Percentiles rank a stretch among this genome's conserved stretches.
Conservation (phyloP, 352 stramenopile genomes). For the Globisporangium radiosum region DNA sequence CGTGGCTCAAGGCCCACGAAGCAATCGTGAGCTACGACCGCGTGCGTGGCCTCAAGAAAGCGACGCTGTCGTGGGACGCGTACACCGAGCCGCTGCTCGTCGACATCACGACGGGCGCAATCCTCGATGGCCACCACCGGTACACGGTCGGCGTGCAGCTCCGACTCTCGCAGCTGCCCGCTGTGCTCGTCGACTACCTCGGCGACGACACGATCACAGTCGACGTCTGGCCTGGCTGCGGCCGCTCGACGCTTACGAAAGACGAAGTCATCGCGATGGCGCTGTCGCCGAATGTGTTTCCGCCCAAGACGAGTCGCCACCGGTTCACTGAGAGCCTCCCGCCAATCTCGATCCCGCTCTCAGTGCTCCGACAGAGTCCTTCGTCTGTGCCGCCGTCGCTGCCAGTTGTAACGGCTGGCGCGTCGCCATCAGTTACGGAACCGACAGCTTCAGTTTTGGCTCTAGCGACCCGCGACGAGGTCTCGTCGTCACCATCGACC, state of each 20-base stretch:
- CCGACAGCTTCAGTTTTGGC: not conserved
- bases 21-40: constrained; percentile 77
- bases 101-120: constrained; percentile 68
- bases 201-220: constrained; percentile 66
- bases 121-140: constrained; percentile 80
- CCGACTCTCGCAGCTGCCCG: constrained; percentile 61
- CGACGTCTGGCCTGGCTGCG: constrained; percentile 74
- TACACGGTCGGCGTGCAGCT: constrained; percentile 76
- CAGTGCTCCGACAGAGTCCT: constrained; percentile 38
- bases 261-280: constrained; percentile 81
- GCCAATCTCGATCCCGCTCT: constrained; percentile 78
- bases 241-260: constrained; percentile 58
- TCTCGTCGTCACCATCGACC: not conserved
- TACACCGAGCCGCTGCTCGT: constrained; percentile 80
- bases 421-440: constrained; percentile 6
- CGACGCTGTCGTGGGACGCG: constrained; percentile 73
- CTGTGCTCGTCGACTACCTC: constrained; percentile 77
- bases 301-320: constrained; percentile 81
- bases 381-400: constrained; percentile 24
- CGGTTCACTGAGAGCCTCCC: constrained; percentile 74
- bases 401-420: not conserved
- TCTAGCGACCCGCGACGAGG: not conserved
- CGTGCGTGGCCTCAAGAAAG: constrained; percentile 69
- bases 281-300: constrained; percentile 74
- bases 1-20: constrained; percentile 83